phyloP scores from a whole-genome alignment of 169 alveolate genomes.

The Cryptosporidium sp. region DNA sequence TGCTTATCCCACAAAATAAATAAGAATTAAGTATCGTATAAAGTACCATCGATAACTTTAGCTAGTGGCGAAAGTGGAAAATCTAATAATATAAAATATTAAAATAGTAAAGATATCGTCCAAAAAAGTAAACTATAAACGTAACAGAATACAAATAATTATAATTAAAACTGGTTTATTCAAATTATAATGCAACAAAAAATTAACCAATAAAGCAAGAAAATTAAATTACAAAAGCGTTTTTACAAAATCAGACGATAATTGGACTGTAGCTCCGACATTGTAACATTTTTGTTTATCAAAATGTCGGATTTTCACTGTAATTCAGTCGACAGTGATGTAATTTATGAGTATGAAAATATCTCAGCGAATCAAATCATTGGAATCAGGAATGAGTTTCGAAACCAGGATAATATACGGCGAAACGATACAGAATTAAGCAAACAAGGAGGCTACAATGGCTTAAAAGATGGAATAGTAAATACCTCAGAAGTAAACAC shows the following conservation, averaged over 20 bases:
- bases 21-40: conserved; percentile 13
- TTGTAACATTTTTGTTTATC: not conserved
- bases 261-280: not conserved
- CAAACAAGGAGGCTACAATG: not conserved
- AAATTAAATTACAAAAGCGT: not conserved
- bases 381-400: conserved; percentile 26
- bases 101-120: not conserved
- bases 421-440: conserved; percentile 22
- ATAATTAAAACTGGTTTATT: not conserved
- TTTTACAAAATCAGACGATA: not conserved
- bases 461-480: conserved; percentile 33
- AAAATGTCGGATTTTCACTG: conserved; percentile 42
- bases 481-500: not conserved
- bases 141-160: not conserved
- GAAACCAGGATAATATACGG: not conserved
- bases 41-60: not conserved
- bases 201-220: not conserved
- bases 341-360: conserved; percentile 50
- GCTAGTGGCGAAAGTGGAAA: conserved; percentile 3
- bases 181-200: conserved; percentile 3
- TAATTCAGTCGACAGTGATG: conserved; percentile 37
- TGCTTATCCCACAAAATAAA: conserved; percentile 28
- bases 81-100: conserved; percentile 1
- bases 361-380: conserved; percentile 17
- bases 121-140: not conserved